Evolutionary conservation across 2,329 filamentous ascomycete species (phyloP).

Genomic region (Periconia macrospinosa): DNA sequence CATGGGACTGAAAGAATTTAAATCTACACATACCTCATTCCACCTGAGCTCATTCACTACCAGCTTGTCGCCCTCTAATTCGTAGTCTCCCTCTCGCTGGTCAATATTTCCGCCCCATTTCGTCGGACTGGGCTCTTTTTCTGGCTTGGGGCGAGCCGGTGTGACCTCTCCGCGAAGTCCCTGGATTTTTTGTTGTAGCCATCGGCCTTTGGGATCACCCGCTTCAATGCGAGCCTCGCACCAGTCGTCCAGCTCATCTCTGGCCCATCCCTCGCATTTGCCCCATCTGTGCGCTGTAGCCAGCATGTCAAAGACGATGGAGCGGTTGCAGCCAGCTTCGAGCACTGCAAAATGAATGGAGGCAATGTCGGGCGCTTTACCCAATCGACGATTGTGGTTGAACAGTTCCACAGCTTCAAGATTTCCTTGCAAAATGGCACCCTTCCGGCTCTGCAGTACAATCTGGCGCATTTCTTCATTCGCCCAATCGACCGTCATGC

Average conservation of each 20-base stretch:
- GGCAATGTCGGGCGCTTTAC: constrained; percentile 23
- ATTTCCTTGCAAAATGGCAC: constrained; percentile 29
- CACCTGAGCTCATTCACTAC: constrained; percentile 20
- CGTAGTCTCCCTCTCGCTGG: not conserved
- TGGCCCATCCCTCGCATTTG: constrained; percentile 13
- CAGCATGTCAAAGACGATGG: constrained; percentile 36
- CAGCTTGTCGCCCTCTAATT: constrained; percentile 16
- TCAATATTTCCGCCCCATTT: not conserved
- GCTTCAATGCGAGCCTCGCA: constrained; percentile 20
- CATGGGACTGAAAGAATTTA: not conserved
- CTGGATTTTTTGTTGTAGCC: constrained; percentile 29
- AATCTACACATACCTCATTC: constrained; percentile 28
- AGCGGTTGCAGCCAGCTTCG: constrained; percentile 32
- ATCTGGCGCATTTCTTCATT: constrained; percentile 12
- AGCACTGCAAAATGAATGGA: constrained; percentile 29
- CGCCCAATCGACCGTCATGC: constrained; percentile 36
- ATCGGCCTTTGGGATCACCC: constrained; percentile 27
- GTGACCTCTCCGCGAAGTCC: constrained; percentile 12
- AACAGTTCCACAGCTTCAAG: constrained; percentile 38
- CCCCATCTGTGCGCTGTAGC: constrained; percentile 21
- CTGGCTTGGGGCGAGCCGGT: no score
- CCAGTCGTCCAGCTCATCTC: constrained; percentile 27
- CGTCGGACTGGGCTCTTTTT: not conserved
- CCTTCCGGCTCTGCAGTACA: constrained; percentile 19
- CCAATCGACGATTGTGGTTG: constrained; percentile 36